Evolutionary conservation across 768 basidiomycete genomes (phyloP).

Genomic region (Auriscalpium orientale): DNA sequence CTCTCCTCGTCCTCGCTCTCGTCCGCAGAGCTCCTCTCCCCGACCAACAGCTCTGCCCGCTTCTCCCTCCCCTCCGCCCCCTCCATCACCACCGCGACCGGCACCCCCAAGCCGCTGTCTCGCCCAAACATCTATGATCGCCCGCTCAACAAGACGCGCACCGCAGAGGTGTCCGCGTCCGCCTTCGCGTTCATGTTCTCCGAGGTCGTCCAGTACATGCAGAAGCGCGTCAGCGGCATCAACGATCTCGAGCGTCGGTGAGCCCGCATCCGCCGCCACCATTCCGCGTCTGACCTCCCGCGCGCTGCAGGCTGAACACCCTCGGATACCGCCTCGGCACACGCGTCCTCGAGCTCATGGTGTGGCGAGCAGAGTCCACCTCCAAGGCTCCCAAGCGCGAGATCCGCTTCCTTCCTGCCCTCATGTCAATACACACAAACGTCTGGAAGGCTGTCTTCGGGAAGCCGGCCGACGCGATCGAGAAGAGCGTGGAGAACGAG

Average conservation of each 20-base stretch:
- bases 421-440: slow-evolving; percentile 93
- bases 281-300: not conserved
- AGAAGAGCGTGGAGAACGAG: slow-evolving; percentile 92
- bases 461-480: slow-evolving; percentile 88
- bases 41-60: slow-evolving; percentile 54
- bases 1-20: slow-evolving; percentile 52
- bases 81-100: slow-evolving; percentile 35
- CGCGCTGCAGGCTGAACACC: slow-evolving; percentile 65
- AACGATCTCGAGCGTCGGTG: slow-evolving; percentile 92
- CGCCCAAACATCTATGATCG: slow-evolving; percentile 86
- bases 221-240: slow-evolving; percentile 90
- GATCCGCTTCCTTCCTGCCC: slow-evolving; percentile 79
- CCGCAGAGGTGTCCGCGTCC: slow-evolving; percentile 73
- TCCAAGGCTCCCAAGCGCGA: slow-evolving; percentile 92
- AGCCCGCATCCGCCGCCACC: slow-evolving; percentile 16
- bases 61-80: slow-evolving; percentile 62
- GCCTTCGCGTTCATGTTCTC: slow-evolving; percentile 89
- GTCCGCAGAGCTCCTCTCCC: slow-evolving; percentile 39
- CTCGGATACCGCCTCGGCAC: slow-evolving; percentile 89
- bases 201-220: slow-evolving; percentile 92
- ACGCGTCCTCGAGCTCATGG: slow-evolving; percentile 80
- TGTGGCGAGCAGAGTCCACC: slow-evolving; percentile 68
- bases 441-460: slow-evolving; percentile 95
- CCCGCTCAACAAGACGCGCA: slow-evolving; percentile 78
- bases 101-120: slow-evolving; percentile 28